phyloP scores from a whole-genome alignment of 805 yeast species.

The Isabelozyma rhagii region DNA sequence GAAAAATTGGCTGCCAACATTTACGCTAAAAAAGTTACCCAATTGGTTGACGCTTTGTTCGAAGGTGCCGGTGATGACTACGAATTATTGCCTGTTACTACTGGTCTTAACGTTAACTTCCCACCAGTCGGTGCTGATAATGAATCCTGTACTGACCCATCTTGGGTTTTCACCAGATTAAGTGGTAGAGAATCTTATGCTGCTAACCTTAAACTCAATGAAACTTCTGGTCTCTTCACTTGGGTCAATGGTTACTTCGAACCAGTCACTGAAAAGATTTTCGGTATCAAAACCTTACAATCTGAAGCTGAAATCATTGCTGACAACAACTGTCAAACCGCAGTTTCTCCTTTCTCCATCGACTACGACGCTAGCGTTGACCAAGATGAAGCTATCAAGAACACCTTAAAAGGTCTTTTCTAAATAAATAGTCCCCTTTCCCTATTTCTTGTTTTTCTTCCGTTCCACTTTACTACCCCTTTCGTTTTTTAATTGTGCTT shows the following conservation, averaged over 20 bases:
- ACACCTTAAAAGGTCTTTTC: background rate
- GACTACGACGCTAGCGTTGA: constrained; percentile 40
- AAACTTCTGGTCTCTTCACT: constrained; percentile 29
- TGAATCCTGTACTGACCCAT: constrained; percentile 43
- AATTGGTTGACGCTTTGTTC: constrained; percentile 38
- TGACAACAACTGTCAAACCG: constrained; percentile 35
- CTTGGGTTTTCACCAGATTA: constrained; percentile 43
- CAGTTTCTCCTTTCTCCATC: constrained; percentile 46
- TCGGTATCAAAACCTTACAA: constrained; percentile 45
- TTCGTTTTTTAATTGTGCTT: background rate
- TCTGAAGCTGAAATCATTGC: constrained; percentile 34
- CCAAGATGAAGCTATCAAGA: constrained; percentile 11
- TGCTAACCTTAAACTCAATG: constrained; percentile 35
- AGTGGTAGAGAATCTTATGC: constrained; percentile 37
- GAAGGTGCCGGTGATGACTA: constrained; percentile 32
- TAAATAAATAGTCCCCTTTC: background rate
- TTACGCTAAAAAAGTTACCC: constrained; percentile 38
- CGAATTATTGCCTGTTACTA: constrained; percentile 39
- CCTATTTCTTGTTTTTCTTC: background rate
- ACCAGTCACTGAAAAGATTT: constrained; percentile 24
- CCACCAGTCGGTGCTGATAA: constrained; percentile 41
- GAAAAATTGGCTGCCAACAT: constrained; percentile 44
- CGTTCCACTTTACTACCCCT: background rate
- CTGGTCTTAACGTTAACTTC: constrained; percentile 48
- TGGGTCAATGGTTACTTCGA: constrained; percentile 9